These are phyloP conservation scores for Phytophthora syringae DNA, from an alignment of 352 stramenopile species.

Conservation along the genomic window DNA sequence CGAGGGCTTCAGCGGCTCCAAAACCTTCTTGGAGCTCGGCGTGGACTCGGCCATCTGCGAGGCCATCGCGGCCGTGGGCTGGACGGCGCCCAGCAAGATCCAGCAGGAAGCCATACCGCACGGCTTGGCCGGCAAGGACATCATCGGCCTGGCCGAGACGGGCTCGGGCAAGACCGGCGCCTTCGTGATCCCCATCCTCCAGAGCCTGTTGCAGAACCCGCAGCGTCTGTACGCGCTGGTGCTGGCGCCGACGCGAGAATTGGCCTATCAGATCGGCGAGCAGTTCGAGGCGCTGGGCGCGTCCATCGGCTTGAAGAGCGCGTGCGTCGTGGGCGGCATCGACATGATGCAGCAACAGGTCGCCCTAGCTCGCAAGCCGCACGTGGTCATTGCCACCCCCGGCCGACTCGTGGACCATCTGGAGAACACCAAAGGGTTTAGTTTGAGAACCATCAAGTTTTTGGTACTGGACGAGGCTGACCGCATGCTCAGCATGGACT, in stretches of 20 bases:
- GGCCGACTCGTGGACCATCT: conserved; percentile 95
- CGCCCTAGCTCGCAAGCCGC: conserved; percentile 96
- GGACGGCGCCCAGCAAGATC: conserved; percentile 95
- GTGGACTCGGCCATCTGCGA: conserved; percentile 92
- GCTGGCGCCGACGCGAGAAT: conserved; percentile 93
- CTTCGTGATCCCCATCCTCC: conserved; percentile 95
- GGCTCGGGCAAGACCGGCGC: conserved; percentile 95
- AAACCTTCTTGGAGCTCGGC: conserved; percentile 91
- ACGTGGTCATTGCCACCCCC: conserved; percentile 95
- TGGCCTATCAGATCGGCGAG: conserved; percentile 97
- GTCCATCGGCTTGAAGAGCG: conserved; percentile 93
- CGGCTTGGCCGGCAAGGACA: conserved; percentile 93
- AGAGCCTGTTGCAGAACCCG: conserved; percentile 91
- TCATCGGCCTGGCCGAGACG: conserved; percentile 98
- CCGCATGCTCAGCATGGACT: conserved; percentile 97
- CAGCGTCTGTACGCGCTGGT: conserved; percentile 92
- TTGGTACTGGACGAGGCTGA: conserved; percentile 96
- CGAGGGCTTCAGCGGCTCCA: conserved; percentile 70
- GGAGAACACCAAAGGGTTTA: conserved; percentile 97
- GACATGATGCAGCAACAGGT: conserved; percentile 98
- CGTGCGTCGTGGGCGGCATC: conserved; percentile 95
- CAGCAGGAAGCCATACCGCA: conserved; percentile 94
- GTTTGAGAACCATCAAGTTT: conserved; percentile 90
- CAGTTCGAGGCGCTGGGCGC: conserved; percentile 93
- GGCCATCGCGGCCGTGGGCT: conserved; percentile 93